Evolutionary conservation across 208 protist genomes (phyloP), one percentile per base, ranked within the genome.

Genomic region (Leishmania turanica): DNA sequence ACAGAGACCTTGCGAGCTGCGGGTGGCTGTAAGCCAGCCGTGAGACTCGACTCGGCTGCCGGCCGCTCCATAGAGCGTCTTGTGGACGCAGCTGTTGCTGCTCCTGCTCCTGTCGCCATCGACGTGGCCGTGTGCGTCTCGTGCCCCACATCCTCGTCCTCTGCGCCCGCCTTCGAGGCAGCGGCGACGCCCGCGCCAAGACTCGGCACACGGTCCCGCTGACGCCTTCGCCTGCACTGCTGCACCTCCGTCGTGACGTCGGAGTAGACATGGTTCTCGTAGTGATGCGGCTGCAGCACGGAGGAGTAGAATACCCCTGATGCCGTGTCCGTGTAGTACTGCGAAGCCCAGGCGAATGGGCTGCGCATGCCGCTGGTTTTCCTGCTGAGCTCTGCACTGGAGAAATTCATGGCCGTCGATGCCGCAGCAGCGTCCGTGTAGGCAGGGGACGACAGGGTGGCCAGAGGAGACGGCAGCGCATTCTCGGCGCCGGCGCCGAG

Each of bases 191-290:
- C 19, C 3, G 31, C 31, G 71, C 71, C 31, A 27, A 37, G 42
- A 42, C 8, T 40, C 31, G 45, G 2, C 11, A 6, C 49, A 21
- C 49, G 8, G 27, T 60, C 49, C 49, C 7, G 27, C n/a, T 60
- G 71, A 13, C 71, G 31, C 71, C 74, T 74, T 19, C 79, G 83
- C 66, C 45, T 58, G 74, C 71, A 75, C 78, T 83, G 83, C 78
- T 77, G 80, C 69, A 85, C 65, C 77, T 85, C 81, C 1, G 80
- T 80, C 2, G 84, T 88, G 27, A 88, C 56, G 56, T 88, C 84
- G 1, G 84, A 88, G 80, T 81, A 77, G 19, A 47, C 80, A 3
- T 69, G 74, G 54, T 78, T 78, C 60, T 76, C 75, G 66, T 66
- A 78, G 77, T 81, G 77, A 60, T 78, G 64, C 49, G 47, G 58